Evolutionary conservation across 305 asterid species (phyloP).

Genomic region (Salvia sclarea): DNA sequence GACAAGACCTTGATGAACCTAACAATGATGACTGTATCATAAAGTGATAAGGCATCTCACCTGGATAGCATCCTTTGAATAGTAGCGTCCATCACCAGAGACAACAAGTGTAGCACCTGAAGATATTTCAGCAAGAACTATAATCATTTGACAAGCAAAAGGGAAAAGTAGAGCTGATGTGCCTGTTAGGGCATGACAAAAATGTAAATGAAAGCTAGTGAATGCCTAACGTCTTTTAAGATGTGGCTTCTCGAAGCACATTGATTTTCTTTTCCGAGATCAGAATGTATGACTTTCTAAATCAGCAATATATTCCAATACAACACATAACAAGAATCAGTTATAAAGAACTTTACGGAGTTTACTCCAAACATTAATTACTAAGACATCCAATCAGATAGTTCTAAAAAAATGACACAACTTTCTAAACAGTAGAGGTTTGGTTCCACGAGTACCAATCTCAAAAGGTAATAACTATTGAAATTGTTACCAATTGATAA

Average conservation of each 20-base stretch:
- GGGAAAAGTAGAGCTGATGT: slow-evolving; percentile 18
- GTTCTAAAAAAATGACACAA: neutral
- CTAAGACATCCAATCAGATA: neutral
- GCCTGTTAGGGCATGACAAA: neutral
- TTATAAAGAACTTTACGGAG: neutral
- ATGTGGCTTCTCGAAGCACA: slow-evolving; percentile 14
- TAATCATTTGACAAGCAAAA: slow-evolving; percentile 3
- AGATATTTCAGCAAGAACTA: slow-evolving; percentile 31
- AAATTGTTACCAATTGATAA: neutral
- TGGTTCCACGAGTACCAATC: slow-evolving; percentile 2
- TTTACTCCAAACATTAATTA: neutral
- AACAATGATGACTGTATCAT: slow-evolving; percentile 8
- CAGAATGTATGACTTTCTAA: neutral
- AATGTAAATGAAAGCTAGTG: neutral
- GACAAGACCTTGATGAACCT: slow-evolving; percentile 1
- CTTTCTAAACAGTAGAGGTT: neutral
- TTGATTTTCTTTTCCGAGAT: neutral
- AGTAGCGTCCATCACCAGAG: slow-evolving; percentile 99
- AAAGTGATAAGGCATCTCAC: slow-evolving; percentile 36
- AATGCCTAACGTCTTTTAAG: neutral
- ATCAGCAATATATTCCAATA: neutral
- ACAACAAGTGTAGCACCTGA: slow-evolving; percentile 96
- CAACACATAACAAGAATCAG: neutral
- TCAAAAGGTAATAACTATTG: neutral
- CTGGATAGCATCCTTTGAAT: slow-evolving; percentile 91